Base-by-base conservation (phyloP, 345 rosid species). In the Populus ilicifolia region DNA sequence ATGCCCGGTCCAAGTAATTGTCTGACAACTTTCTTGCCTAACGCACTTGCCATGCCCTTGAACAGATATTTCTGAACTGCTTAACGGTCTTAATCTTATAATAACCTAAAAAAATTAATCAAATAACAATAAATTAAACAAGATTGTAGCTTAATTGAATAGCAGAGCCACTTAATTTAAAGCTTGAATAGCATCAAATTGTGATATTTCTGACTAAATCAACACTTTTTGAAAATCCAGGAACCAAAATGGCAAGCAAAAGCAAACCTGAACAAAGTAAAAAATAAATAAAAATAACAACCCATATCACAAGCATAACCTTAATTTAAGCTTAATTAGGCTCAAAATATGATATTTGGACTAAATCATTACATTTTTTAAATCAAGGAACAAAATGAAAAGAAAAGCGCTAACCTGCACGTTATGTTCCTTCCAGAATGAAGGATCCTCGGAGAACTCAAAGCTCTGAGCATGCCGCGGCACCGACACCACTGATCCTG, bases 351-450 rank as follows among this genome's bases (percentile, higher is more conserved):
- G 14, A 59, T 3, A 59, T 59, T 23, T 59, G 64, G 64, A 59
- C 64, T n/a, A 9, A 10, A 59, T 59, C 29, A 9, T n/a, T 1
- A 23, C 5, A 1, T 46, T 46, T 4, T 46, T 13, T 4, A 46
- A 46, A 12, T 16, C 52, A 46, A 46, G 20, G 52, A 14, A 3
- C 5, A 16, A 14, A 46, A 59, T 59, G 10, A 59, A n/a, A 59
- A 59, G 64, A 3, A 33, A 33, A 59, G 25, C 11, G 12, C 25
- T n/a, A 10, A 79, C 99, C 95, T 96, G 99, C 27, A 96, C 98
- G 73, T 96, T 96, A 78, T 87, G 97, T 48, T 96, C 99, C 84
- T 90, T 90, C 98, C 98, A 92, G 82, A 96, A 91, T 12, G 97
- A 89, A 2, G 98, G 97, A 84, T 92, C 98, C 69, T 96, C 97